phyloP scores from a whole-genome alignment of 2,329 filamentous ascomycete genomes.

The Fusarium stilboides region DNA sequence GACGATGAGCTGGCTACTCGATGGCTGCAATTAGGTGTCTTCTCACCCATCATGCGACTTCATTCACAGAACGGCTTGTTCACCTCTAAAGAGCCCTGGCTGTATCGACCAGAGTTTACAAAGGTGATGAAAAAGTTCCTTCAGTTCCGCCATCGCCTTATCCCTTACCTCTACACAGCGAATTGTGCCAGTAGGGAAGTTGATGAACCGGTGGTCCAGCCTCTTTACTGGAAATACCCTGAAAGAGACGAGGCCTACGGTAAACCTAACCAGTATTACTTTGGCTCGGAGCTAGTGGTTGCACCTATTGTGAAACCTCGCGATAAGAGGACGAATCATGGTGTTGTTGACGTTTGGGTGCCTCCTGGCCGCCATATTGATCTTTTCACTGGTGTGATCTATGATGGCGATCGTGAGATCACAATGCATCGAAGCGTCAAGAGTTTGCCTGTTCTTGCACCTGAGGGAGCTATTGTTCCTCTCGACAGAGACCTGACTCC shows the following conservation, averaged over 20 bases:
- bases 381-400: conserved; percentile 70
- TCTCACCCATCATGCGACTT: conserved; percentile 73
- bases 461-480: conserved; percentile 71
- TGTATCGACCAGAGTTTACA: conserved; percentile 63
- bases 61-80: conserved; percentile 72
- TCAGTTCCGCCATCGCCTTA: conserved; percentile 69
- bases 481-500: conserved; percentile 63
- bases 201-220: conserved; percentile 69
- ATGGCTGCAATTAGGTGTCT: conserved; percentile 74
- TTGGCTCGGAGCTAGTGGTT: conserved; percentile 70
- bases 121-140: conserved; percentile 65
- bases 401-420: conserved; percentile 69
- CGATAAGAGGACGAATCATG: conserved; percentile 62
- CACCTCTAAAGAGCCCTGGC: conserved; percentile 75
- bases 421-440: conserved; percentile 65
- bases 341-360: conserved; percentile 68
- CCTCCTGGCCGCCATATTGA: conserved; percentile 70
- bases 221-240: conserved; percentile 74
- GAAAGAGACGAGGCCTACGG: conserved; percentile 67
- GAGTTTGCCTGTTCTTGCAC: conserved; percentile 67
- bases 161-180: conserved; percentile 74
- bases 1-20: conserved; percentile 72
- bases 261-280: conserved; percentile 71
- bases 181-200: conserved; percentile 63
- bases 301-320: conserved; percentile 69